phyloP scores from a whole-genome alignment of 2,329 filamentous ascomycete genomes.

The Teratosphaeria nubilosa region DNA sequence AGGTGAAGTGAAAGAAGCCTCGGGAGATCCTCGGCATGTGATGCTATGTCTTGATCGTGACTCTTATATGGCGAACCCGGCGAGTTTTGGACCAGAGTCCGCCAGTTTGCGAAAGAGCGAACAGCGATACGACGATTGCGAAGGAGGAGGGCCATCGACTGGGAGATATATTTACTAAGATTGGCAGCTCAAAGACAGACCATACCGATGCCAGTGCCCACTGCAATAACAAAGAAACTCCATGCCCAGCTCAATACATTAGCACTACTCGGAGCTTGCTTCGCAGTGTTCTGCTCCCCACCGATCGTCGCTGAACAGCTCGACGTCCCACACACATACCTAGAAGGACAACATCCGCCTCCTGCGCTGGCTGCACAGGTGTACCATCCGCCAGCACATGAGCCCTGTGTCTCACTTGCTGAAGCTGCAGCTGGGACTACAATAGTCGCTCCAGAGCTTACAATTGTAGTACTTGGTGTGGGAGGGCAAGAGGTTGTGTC shows the following conservation, averaged over 20 bases:
- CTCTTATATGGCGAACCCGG: too few relatives aligned
- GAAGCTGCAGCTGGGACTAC: constrained; percentile 34
- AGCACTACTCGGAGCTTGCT: constrained; percentile 30
- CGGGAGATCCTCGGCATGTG: too few relatives aligned
- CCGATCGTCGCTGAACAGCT: constrained; percentile 55
- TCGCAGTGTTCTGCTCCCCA: constrained; percentile 45
- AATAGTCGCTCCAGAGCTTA: constrained; percentile 59
- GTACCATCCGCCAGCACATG: constrained; percentile 73
- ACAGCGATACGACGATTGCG: not conserved
- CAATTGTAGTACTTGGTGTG: constrained; percentile 50
- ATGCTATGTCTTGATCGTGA: too few relatives aligned
- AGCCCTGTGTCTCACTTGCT: constrained; percentile 22
- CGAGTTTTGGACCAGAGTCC: too few relatives aligned
- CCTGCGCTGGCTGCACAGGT: constrained; percentile 55
- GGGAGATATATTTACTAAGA: not conserved
- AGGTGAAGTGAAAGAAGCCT: too few relatives aligned
- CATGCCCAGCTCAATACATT: constrained; percentile 22
- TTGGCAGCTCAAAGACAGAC: constrained; percentile 22
- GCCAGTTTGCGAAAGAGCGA: too few relatives aligned
- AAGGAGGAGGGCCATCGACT: not conserved
- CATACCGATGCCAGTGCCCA: constrained; percentile 29
- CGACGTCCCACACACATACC: constrained; percentile 59
- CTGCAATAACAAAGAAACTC: constrained; percentile 20
- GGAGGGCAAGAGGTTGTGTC: constrained; percentile 67
- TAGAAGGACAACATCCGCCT: constrained; percentile 74